A percentile compares a stretch with the other conserved stretches of the same genome.
Conservation (phyloP, 2,329 filamentous ascomycete species). For the Alternaria longipes region DNA sequence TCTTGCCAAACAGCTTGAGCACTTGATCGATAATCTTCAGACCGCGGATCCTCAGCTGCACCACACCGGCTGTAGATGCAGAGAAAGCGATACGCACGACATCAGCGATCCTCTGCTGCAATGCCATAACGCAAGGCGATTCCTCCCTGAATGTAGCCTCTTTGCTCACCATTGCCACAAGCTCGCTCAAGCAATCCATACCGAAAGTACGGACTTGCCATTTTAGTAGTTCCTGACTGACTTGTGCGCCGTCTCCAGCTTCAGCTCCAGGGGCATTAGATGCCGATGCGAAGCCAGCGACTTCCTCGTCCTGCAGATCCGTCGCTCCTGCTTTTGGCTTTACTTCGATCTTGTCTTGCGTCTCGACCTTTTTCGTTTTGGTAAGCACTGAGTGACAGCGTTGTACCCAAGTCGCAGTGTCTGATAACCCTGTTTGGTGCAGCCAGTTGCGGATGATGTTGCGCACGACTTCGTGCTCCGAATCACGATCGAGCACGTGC, state of each 20-base stretch:
- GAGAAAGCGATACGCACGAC: slow-evolving; percentile 97
- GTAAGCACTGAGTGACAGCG: slow-evolving; percentile 88
- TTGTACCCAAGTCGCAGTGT: slow-evolving; percentile 86
- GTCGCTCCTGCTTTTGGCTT: slow-evolving; percentile 64
- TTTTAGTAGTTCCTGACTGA: slow-evolving; percentile 82
- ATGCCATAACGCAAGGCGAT: slow-evolving; percentile 76
- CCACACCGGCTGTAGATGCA: slow-evolving; percentile 90
- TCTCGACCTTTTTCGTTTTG: slow-evolving; percentile 79
- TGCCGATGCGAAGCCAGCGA: slow-evolving; percentile 90
- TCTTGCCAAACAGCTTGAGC: slow-evolving; percentile 92
- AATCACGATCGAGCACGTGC: slow-evolving; percentile 82
- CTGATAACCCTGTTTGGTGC: slow-evolving; percentile 81
- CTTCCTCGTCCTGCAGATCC: slow-evolving; percentile 96
- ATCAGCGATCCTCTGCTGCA: slow-evolving; percentile 87
- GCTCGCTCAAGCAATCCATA: slow-evolving; percentile 85
- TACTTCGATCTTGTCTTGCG: slow-evolving; percentile 59
- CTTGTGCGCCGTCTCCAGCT: slow-evolving; percentile 49
- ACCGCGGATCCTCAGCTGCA: slow-evolving; percentile 89
- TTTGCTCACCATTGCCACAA: slow-evolving; percentile 80
- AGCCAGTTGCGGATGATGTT: slow-evolving; percentile 94
- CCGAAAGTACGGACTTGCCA: slow-evolving; percentile 98
- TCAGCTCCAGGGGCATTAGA: slow-evolving; percentile 64
- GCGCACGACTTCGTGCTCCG: slow-evolving; percentile 79
- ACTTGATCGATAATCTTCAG: slow-evolving; percentile 93
- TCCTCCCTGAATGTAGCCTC: slow-evolving; percentile 81